A percentile compares a stretch with the other conserved stretches of the same genome.
phyloP scores from a whole-genome alignment of 805 yeast species.

The Teunomyces funiuensis region DNA sequence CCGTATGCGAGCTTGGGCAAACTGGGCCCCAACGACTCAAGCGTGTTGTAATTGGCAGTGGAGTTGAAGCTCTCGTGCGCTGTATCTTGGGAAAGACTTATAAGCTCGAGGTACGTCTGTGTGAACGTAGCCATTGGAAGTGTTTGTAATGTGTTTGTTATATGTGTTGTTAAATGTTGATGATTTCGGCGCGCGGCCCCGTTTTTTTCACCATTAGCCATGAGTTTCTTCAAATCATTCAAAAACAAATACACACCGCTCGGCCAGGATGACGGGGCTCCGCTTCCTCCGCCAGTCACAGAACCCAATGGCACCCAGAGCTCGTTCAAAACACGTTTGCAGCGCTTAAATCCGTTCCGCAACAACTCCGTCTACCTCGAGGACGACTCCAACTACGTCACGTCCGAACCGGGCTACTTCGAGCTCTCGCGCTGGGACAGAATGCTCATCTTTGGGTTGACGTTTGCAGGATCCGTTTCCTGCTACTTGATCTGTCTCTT shows the following conservation, averaged over 20 bases:
- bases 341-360: conserved; percentile 40
- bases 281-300: conserved; percentile 41
- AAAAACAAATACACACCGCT: conserved; percentile 28
- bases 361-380: conserved; percentile 37
- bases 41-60: conserved; percentile 27
- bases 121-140: conserved; percentile 38
- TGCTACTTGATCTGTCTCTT: conserved; percentile 45
- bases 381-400: conserved; percentile 44
- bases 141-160: neutral
- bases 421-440: conserved; percentile 48
- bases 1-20: conserved; percentile 45
- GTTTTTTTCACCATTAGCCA: conserved; percentile 12
- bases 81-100: conserved; percentile 43
- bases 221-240: conserved; percentile 43
- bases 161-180: neutral
- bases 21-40: conserved; percentile 44
- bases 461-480: conserved; percentile 42
- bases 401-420: conserved; percentile 44
- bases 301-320: conserved; percentile 16
- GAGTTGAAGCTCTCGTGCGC: conserved; percentile 31
- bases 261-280: conserved; percentile 32
- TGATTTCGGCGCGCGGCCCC: neutral
- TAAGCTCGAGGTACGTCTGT: conserved; percentile 47
- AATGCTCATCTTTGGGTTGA: conserved; percentile 44
- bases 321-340: conserved; percentile 30